Evolutionary conservation across 139 green algal species (phyloP).

Genomic region (Zygnema circumcarinatum): DNA sequence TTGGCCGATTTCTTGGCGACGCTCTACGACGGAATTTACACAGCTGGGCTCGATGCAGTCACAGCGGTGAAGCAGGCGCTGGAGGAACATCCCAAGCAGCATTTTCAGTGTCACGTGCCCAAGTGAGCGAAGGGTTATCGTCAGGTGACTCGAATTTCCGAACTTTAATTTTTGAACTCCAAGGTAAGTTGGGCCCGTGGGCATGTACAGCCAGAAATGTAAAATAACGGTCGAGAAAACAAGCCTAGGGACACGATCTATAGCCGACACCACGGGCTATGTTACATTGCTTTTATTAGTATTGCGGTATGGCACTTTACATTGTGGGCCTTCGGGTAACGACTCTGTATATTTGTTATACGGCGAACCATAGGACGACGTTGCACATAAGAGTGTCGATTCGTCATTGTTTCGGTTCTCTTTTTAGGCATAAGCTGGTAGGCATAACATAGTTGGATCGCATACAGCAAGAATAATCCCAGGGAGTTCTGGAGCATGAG

Average conservation of each 20-base stretch:
- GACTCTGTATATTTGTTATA: too few species aligned
- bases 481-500: too few species aligned
- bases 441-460: too few species aligned
- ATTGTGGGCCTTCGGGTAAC: too few species aligned
- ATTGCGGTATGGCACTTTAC: too few species aligned
- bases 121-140: not conserved
- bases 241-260: not conserved
- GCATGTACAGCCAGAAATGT: not conserved
- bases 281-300: not conserved
- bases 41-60: not conserved
- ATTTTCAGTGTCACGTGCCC: not conserved
- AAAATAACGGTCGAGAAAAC: not conserved
- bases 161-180: not conserved
- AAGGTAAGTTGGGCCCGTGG: not conserved
- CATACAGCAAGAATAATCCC: too few species aligned
- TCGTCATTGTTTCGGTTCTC: too few species aligned
- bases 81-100: slow-evolving; percentile 12
- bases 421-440: too few species aligned
- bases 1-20: not conserved
- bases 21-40: slow-evolving; percentile 10
- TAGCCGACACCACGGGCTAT: not conserved
- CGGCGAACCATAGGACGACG: too few species aligned
- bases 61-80: slow-evolving; percentile 10
- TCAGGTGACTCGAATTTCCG: not conserved
- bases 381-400: too few species aligned